These are phyloP conservation scores for Capsicum baccatum DNA, from an alignment of 257 asterid species.

Conservation along the genomic window DNA sequence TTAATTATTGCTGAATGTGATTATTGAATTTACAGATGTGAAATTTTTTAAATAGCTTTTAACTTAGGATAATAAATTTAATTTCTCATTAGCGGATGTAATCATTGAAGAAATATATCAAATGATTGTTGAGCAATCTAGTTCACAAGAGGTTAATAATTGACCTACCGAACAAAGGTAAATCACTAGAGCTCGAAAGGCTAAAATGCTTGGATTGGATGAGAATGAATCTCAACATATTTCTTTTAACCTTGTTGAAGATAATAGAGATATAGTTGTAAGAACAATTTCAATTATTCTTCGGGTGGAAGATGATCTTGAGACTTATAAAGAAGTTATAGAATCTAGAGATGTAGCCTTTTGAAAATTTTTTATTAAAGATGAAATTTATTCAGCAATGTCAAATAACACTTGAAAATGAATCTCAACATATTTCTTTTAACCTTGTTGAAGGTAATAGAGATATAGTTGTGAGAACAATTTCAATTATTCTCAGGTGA, in stretches of 20 bases:
- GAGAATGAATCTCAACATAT: neutral
- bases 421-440: too few species aligned
- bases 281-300: too few species aligned
- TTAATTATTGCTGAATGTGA: too few species aligned
- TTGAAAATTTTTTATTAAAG: too few species aligned
- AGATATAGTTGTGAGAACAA: neutral
- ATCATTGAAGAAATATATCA: neutral
- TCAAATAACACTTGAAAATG: too few species aligned
- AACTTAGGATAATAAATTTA: neutral
- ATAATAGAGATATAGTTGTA: neutral
- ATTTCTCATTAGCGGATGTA: neutral
- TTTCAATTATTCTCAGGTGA: too few species aligned
- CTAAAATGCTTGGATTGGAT: neutral
- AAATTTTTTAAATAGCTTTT: too few species aligned
- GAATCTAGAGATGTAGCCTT: too few species aligned
- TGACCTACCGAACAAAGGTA: neutral
- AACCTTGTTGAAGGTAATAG: neutral
- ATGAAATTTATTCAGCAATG: too few species aligned
- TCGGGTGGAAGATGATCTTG: too few species aligned
- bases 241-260: neutral
- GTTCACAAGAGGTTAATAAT: neutral
- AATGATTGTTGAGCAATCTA: neutral
- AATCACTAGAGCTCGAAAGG: neutral
- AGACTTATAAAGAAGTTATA: too few species aligned
- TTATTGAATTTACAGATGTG: too few species aligned